Evolutionary conservation across 768 basidiomycete species (phyloP).

Genomic region (Mycena sanguinolenta): DNA sequence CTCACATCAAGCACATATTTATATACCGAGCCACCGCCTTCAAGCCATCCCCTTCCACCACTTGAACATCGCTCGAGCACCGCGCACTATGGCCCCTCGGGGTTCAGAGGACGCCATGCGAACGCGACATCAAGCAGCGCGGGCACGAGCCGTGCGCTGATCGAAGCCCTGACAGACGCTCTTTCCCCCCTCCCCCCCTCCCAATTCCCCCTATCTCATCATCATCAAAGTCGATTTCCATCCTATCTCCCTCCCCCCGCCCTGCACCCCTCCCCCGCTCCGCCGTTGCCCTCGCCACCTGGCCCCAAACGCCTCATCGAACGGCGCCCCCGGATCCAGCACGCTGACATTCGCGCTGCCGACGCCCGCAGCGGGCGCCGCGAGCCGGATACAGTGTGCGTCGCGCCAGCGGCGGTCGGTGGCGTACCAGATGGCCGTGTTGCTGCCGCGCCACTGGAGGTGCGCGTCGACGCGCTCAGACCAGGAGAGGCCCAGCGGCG

Average conservation of each 20-base stretch:
- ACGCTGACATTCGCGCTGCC: constrained; percentile 49
- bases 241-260: not conserved
- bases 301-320: constrained; percentile 2
- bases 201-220: not conserved
- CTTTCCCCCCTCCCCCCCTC: constrained; percentile 22
- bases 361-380: constrained; percentile 48
- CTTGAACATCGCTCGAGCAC: constrained; percentile 60
- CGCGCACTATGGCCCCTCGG: constrained; percentile 57
- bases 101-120: constrained; percentile 55
- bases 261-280: not conserved
- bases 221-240: not conserved
- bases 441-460: constrained; percentile 80
- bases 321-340: constrained; percentile 36
- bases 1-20: constrained; percentile 71
- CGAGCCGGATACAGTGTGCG: constrained; percentile 59
- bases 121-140: constrained; percentile 71
- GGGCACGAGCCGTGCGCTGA: constrained; percentile 50
- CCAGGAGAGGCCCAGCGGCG: constrained; percentile 60
- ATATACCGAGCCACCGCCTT: constrained; percentile 65
- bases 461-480: constrained; percentile 67
- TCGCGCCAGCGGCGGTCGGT: constrained; percentile 56
- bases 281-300: too few species aligned
- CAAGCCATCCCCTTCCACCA: constrained; percentile 56
- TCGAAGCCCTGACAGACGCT: constrained; percentile 50
- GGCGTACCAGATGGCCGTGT: constrained; percentile 71